Percentiles rank a stretch among this genome's conserved stretches.
Evolutionary conservation across 257 asterid genomes (phyloP).

Genomic region (Schizonepeta tenuifolia): DNA sequence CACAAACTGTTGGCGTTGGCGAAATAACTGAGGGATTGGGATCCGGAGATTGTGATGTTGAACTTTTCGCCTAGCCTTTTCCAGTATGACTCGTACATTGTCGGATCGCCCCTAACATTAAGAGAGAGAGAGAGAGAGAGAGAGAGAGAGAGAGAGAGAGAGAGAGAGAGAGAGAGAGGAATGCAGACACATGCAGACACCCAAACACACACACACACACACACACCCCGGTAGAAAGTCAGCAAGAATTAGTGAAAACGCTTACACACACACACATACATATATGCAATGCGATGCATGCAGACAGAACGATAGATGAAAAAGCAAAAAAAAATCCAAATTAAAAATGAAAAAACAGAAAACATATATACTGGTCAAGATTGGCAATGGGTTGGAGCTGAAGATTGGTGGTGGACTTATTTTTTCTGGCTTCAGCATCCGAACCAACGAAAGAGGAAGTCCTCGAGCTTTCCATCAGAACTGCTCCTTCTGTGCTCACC

Average conservation of each 20-base stretch:
- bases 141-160: neutral
- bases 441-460: neutral
- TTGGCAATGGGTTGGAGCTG: slow-evolving; percentile 34
- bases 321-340: neutral
- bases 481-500: slow-evolving; percentile 31
- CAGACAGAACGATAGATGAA: neutral
- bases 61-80: slow-evolving; percentile 9
- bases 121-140: neutral
- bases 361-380: slow-evolving; percentile 60
- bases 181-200: neutral
- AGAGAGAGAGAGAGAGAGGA: neutral
- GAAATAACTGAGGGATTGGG: slow-evolving; percentile 70
- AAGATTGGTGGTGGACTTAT: slow-evolving; percentile 12
- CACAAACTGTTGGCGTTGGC: slow-evolving; percentile 45
- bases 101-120: slow-evolving; percentile 41
- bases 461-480: slow-evolving; percentile 26
- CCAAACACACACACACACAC: neutral
- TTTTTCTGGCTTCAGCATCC: neutral
- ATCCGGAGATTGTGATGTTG: slow-evolving; percentile 35
- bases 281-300: neutral
- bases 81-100: slow-evolving; percentile 43
- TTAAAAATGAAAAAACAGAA: neutral
- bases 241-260: neutral
- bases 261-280: neutral
- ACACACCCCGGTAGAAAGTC: neutral